Base-by-base conservation (phyloP, 2,329 filamentous ascomycete genomes). In the Colletotrichum lentis region DNA sequence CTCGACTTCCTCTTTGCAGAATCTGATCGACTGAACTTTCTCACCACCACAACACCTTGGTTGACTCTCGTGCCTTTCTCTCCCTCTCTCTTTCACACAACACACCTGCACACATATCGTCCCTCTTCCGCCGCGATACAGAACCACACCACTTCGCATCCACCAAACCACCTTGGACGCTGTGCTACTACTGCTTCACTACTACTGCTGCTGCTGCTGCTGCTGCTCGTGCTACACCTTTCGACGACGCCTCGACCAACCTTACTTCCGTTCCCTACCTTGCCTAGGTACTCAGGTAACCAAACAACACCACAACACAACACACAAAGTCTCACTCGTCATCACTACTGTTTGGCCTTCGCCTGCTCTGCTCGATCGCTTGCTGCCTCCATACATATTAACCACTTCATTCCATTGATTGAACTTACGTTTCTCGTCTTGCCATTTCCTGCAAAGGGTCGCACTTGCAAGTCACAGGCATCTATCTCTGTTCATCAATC, bases 11-110 rank as follows among this genome's bases (percentile, higher is more conserved):
- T 64, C 54, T 58, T 43, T 50, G 66, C 55, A 69, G 62, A 66
- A 56, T 65, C 66, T 60, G 62, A 69, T 61, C 43, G 44, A 69
- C 54, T 46, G 20, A 56, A 66, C 66, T 66, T 61, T 66, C 61
- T 64, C 65, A 67, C 61, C 54, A 64, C 52, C 54, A 44, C 54
- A 35, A 47, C 24, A 46, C 31, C 27, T 31, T 39, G 35, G 14
- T 63, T 54, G 18, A 44, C 22, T 60, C 52, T 53, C 46, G 49
- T 56, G 54, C 52, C 35, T 58, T 31, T 37, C 50, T 44, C 22
- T 24, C 24, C 16, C 22, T 39, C 53, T 35, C 49, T 35, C 14
- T n/a, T 16, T 37, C 12, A 47, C 49, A 39, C 41, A 52, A 22
- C n/a, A 24, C 44, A 24, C 44, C 20, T 14, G 35, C 18, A 52